These are phyloP conservation scores for Erythrophleum fordii DNA, from an alignment of 306 rosid genomes.

Conservation along the genomic window DNA sequence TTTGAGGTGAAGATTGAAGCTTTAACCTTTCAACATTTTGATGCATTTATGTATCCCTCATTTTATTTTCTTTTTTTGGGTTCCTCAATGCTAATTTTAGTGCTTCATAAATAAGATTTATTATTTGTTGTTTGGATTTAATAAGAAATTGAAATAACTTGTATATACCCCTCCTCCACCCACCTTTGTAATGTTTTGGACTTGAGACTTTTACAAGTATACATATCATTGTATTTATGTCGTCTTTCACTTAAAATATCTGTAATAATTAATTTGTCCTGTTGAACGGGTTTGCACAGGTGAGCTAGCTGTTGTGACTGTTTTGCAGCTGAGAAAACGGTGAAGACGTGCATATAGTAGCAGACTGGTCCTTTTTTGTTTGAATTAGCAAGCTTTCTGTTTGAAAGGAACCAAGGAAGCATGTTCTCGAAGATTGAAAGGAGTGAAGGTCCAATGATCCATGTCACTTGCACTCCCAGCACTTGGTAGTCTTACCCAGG, in stretches of 20 bases:
- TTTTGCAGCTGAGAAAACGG: neutral
- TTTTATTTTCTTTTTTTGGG: too few relatives aligned
- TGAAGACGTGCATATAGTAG: too few relatives aligned
- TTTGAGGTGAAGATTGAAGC: too few relatives aligned
- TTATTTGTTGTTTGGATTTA: neutral
- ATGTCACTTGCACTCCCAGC: too few relatives aligned
- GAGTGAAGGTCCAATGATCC: too few relatives aligned
- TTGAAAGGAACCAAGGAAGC: too few relatives aligned
- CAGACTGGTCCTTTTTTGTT: neutral
- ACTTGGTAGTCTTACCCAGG: neutral
- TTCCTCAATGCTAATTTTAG: too few relatives aligned
- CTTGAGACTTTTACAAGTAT: neutral
- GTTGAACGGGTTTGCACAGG: neutral
- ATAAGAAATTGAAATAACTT: neutral
- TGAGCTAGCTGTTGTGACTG: neutral
- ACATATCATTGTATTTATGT: neutral
- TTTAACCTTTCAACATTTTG: too few relatives aligned
- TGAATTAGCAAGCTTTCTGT: neutral
- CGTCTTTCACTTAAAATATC: neutral
- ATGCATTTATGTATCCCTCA: too few relatives aligned
- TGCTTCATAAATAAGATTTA: too few relatives aligned
- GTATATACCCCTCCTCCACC: neutral
- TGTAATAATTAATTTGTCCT: neutral
- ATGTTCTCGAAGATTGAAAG: too few relatives aligned
- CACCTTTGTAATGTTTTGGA: neutral